These are phyloP conservation scores for Fallopia convolvulus DNA, from an alignment of 148 eudicot species.

Conservation along the genomic window DNA sequence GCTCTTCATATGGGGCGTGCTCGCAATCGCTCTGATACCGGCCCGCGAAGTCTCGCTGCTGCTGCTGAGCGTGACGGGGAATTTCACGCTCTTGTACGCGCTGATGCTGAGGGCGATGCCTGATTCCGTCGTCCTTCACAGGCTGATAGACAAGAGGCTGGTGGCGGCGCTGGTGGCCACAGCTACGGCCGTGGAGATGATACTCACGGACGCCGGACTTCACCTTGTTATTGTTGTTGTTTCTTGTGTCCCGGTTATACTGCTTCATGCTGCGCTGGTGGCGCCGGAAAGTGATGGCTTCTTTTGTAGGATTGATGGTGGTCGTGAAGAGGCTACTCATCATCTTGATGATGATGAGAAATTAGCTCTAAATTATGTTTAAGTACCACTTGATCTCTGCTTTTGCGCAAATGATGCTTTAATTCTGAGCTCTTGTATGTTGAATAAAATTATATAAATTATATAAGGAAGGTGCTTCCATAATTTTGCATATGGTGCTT, in stretches of 20 bases:
- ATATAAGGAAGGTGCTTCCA: too few relatives aligned
- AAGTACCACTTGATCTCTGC: background rate
- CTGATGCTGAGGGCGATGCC: conserved; percentile 25
- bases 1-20: conserved; percentile 30
- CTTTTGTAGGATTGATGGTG: background rate
- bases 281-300: background rate
- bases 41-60: conserved; percentile 26
- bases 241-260: conserved; percentile 24
- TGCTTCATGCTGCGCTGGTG: conserved; percentile 26
- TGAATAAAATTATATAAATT: too few relatives aligned
- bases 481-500: too few relatives aligned
- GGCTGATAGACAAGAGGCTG: conserved; percentile 27
- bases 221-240: conserved; percentile 29
- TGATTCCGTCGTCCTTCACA: conserved; percentile 14
- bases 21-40: conserved; percentile 37
- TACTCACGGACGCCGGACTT: conserved; percentile 28
- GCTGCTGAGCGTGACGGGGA: conserved; percentile 22
- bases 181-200: conserved; percentile 20
- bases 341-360: background rate
- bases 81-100: conserved; percentile 22
- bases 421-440: too few relatives aligned
- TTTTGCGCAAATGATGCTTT: background rate
- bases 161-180: conserved; percentile 17
- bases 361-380: background rate
- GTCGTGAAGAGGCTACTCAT: background rate